Base-by-base conservation (phyloP, 495 filamentous ascomycete genomes). In the Talaromyces trachyspermus region DNA sequence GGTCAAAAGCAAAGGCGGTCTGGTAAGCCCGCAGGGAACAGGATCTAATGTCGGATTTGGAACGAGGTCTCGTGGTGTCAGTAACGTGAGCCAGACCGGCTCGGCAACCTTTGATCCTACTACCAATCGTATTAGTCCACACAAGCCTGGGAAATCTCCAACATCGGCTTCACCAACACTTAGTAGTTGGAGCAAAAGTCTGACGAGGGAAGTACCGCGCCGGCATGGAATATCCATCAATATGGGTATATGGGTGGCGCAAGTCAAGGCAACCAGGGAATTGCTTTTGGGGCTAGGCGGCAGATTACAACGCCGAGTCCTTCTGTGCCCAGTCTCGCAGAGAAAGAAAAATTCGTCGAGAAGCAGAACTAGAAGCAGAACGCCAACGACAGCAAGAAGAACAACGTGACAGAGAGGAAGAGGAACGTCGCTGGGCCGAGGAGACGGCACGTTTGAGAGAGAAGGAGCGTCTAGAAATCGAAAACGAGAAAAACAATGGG, bases 211-310 rank as follows among this genome's bases (percentile, higher is more conserved):
- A 73, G 71, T 23, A 95, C 91, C 10, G 67, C 80, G 3, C 94
- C 94, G 2, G 94, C 94, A 20, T 99, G 94, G 94, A 97, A 99
- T 57, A 96, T 97, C 49, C 87, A 91, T 32, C 94, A 99, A 57
- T 99, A 97, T 54, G 91, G 92, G 8, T 97, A 96, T 64, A 92
- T 97, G 87, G 94, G 94, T 41, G 94, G 94, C 23, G 94, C 94
- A 6, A 95, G 86, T 54, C 94, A 99, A 63, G 91, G 86, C 5
- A 97, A 95, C 57, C 80, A 95, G 50, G 94, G 94, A 15, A 83
- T 99, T 51, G 78, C 85, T 5, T 99, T 96, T 61, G 94, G 94
- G 43, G 86, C 80, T 18, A 78, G 89, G 49, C 76, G 94, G 35
- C 94, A 99, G 65, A 97, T 99, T 54, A 97, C 92, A 1, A 86